These are phyloP conservation scores for Nakazawaea pomicola DNA, from an alignment of 805 yeast species.

Conservation along the genomic window DNA sequence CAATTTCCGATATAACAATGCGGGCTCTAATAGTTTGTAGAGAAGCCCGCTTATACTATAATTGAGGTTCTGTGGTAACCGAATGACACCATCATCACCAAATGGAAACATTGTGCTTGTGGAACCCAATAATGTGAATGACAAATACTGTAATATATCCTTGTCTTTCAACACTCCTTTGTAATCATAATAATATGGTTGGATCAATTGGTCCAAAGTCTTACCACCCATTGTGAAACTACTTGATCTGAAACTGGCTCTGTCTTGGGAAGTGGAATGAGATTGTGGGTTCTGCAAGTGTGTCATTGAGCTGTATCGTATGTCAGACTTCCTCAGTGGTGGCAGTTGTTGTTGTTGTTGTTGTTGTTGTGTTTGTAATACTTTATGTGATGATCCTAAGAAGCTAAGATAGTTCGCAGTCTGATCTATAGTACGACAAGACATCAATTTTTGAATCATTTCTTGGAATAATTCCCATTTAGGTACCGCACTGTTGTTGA, in stretches of 20 bases:
- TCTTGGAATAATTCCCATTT: slow-evolving; percentile 32
- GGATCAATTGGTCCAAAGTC: slow-evolving; percentile 25
- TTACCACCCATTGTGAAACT: slow-evolving; percentile 14
- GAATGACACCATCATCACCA: slow-evolving; percentile 23
- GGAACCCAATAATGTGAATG: slow-evolving; percentile 56
- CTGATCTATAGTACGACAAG: slow-evolving; percentile 26
- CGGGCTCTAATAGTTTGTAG: slow-evolving; percentile 63
- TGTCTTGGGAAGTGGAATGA: too few species aligned
- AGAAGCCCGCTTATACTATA: slow-evolving; percentile 53
- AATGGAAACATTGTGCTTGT: slow-evolving; percentile 54
- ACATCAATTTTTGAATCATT: slow-evolving; percentile 26
- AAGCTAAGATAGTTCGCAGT: slow-evolving; percentile 31
- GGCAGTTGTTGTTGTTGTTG: not conserved
- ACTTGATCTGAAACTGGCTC: slow-evolving; percentile 7
- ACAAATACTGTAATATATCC: slow-evolving; percentile 40
- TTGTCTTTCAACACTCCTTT: slow-evolving; percentile 30
- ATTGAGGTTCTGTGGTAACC: slow-evolving; percentile 48
- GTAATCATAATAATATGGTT: slow-evolving; percentile 27
- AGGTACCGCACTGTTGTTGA: slow-evolving; percentile 15
- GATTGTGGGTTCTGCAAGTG: not conserved
- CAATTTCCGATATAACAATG: slow-evolving; percentile 54
- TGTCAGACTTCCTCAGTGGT: not conserved
- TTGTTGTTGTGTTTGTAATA: not conserved
- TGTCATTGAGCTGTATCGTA: slow-evolving; percentile 1
- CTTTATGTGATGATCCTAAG: slow-evolving; percentile 19